phyloP scores from a whole-genome alignment of 805 yeast species.

The Clavispora santaluciae region DNA sequence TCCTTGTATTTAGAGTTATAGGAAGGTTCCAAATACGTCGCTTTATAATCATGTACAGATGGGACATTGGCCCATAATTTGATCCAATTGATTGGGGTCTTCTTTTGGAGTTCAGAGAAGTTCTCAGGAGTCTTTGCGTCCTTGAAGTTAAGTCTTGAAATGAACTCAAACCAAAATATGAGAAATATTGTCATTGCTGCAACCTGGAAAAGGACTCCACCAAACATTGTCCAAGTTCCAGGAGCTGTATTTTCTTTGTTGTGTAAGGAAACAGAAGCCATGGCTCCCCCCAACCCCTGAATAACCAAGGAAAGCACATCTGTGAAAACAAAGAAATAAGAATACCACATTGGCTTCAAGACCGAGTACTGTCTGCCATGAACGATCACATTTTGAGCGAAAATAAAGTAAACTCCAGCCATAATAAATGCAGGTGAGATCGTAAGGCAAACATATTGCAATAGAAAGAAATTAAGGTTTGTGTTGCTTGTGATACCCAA shows the following conservation, averaged over 20 bases:
- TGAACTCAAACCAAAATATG: constrained; percentile 32
- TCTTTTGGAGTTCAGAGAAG: constrained; percentile 16
- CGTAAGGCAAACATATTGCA: constrained; percentile 34
- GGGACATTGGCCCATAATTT: constrained; percentile 24
- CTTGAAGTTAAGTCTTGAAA: constrained; percentile 28
- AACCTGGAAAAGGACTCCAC: constrained; percentile 36
- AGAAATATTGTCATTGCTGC: constrained; percentile 35
- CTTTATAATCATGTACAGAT: constrained; percentile 20
- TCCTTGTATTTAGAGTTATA: constrained; percentile 24
- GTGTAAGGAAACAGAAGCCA: constrained; percentile 24
- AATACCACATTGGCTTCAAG: constrained; percentile 40
- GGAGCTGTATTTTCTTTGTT: constrained; percentile 20
- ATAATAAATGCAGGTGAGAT: constrained; percentile 40
- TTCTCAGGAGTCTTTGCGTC: constrained; percentile 11
- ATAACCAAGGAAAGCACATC: constrained; percentile 35
- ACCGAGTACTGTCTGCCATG: constrained; percentile 35
- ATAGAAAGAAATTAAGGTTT: constrained; percentile 19
- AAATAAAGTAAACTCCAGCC: constrained; percentile 39
- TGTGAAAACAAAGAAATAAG: constrained; percentile 35
- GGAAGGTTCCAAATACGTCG: constrained; percentile 21
- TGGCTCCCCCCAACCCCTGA: constrained; percentile 40
- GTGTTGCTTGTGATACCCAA: constrained; percentile 23
- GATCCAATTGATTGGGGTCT: constrained; percentile 22
- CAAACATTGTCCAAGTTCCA: constrained; percentile 35
- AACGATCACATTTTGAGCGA: constrained; percentile 37